A percentile compares a stretch with the other conserved stretches of the same genome.
Evolutionary conservation across 2,329 filamentous ascomycete genomes (phyloP).

Genomic region (Calonectria pteridis): DNA sequence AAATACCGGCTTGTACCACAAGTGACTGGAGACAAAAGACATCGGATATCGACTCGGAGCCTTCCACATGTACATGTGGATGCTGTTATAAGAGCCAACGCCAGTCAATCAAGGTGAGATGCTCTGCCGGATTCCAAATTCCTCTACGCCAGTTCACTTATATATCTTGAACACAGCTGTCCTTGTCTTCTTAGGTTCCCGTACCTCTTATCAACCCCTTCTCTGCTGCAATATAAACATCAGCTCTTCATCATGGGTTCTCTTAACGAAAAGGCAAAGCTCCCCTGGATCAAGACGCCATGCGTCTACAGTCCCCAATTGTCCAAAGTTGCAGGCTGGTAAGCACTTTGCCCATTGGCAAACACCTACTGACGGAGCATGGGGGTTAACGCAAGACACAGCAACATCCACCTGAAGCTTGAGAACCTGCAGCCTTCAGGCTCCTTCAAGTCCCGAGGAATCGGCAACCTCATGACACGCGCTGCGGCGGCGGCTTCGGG

Average conservation of each 20-base stretch:
- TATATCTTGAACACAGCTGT: neutral
- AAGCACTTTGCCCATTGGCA: conserved; percentile 43
- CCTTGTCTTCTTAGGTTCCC: neutral
- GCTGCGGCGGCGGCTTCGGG: conserved; percentile 49
- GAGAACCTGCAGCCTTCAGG: conserved; percentile 87
- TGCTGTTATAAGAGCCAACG: neutral
- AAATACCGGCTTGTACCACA: neutral
- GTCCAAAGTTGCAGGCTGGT: conserved; percentile 80
- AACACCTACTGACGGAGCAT: neutral
- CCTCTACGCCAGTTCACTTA: neutral
- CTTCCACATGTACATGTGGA: neutral
- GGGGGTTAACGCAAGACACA: conserved; percentile 38
- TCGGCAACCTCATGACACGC: conserved; percentile 75
- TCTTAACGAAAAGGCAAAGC: conserved; percentile 51
- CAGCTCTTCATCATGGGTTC: conserved; percentile 54
- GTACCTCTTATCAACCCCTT: neutral
- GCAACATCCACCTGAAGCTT: conserved; percentile 87
- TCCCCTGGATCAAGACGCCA: conserved; percentile 80
- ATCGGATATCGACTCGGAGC: neutral
- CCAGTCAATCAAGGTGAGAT: neutral
- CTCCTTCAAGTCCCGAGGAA: conserved; percentile 86
- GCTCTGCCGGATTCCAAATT: neutral
- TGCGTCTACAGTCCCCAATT: conserved; percentile 75
- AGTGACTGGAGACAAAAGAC: neutral
- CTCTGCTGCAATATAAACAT: neutral